These are phyloP conservation scores for Pseudophaeomoniella oleicola DNA, from an alignment of 2,329 filamentous ascomycete genomes.

Conservation along the genomic window DNA sequence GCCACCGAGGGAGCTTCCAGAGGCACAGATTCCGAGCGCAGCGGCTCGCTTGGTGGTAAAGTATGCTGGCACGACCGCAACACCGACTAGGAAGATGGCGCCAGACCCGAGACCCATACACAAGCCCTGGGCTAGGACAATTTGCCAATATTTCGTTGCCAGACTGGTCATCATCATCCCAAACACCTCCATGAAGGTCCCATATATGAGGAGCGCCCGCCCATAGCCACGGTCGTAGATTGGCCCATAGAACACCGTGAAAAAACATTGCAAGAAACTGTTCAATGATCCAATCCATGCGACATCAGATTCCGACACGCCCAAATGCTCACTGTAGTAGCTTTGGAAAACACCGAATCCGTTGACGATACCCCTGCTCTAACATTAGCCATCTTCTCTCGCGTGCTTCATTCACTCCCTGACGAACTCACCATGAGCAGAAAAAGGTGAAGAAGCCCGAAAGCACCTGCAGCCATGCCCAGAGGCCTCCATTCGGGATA, in stretches of 20 bases:
- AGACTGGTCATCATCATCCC: slow-evolving; percentile 9
- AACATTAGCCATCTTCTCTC: neutral
- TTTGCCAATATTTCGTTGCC: slow-evolving; percentile 8
- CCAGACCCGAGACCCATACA: slow-evolving; percentile 18
- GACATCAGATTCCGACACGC: slow-evolving; percentile 1
- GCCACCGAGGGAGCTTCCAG: slow-evolving; percentile 44
- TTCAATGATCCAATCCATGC: slow-evolving; percentile 7
- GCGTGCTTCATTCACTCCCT: neutral
- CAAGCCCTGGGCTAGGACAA: slow-evolving; percentile 13
- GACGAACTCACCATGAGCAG: neutral
- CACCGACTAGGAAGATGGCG: slow-evolving; percentile 17
- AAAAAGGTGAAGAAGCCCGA: neutral
- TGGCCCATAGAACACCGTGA: slow-evolving; percentile 2
- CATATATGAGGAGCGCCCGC: neutral
- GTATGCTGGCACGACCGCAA: slow-evolving; percentile 16
- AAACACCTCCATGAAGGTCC: slow-evolving; percentile 1
- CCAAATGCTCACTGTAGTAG: slow-evolving; percentile 32
- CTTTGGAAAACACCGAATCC: slow-evolving; percentile 39
- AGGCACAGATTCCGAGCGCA: slow-evolving; percentile 41
- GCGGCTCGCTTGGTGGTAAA: slow-evolving; percentile 34
- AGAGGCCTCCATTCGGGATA: neutral
- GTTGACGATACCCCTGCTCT: slow-evolving; percentile 24
- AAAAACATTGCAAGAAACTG: slow-evolving; percentile 7
- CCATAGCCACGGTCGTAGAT: neutral
- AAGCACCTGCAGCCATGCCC: neutral